Percentiles rank a stretch among this genome's conserved stretches.
Evolutionary conservation across 768 basidiomycete genomes (phyloP).

Genomic region (Butyriboletus loyo): DNA sequence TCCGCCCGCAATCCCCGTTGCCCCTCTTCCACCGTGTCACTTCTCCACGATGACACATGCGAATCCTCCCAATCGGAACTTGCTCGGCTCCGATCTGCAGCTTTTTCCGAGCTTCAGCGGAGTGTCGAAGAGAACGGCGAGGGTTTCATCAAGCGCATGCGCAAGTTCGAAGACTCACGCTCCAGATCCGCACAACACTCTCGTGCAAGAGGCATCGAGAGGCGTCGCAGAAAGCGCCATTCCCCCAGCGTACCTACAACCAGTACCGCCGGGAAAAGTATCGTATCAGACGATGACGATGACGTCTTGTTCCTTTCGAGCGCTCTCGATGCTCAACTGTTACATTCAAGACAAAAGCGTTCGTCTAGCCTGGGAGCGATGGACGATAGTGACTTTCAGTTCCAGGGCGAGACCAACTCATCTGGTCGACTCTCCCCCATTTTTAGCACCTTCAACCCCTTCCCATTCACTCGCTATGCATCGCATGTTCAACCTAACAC

Average conservation of each 20-base stretch:
- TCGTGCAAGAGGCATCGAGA: constrained; percentile 39
- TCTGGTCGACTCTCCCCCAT: constrained; percentile 25
- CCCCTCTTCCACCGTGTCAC: constrained; percentile 22
- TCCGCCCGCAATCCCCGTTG: constrained; percentile 12
- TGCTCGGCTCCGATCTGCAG: constrained; percentile 52
- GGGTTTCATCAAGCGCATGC: constrained; percentile 68
- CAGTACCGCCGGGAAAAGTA: constrained; percentile 17
- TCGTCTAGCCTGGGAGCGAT: constrained; percentile 45
- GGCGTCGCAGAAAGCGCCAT: constrained; percentile 42
- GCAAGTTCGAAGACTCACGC: constrained; percentile 60
- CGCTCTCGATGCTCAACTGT: constrained; percentile 22
- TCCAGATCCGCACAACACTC: constrained; percentile 38
- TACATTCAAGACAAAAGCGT: constrained; percentile 36
- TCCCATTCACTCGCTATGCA: constrained; percentile 9
- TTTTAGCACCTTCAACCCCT: constrained; percentile 18
- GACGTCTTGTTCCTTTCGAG: constrained; percentile 53
- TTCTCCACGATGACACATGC: constrained; percentile 19
- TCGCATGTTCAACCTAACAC: constrained; percentile 12
- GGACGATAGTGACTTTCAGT: constrained; percentile 34
- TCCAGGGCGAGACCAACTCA: constrained; percentile 5
- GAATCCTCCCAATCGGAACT: constrained; percentile 33
- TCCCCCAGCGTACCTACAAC: constrained; percentile 22
- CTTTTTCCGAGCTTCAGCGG: constrained; percentile 62
- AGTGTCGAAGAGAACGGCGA: constrained; percentile 65
- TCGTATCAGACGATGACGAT: constrained; percentile 40